Conservation (phyloP, 768 basidiomycete genomes). For the Harrya chromipes region DNA sequence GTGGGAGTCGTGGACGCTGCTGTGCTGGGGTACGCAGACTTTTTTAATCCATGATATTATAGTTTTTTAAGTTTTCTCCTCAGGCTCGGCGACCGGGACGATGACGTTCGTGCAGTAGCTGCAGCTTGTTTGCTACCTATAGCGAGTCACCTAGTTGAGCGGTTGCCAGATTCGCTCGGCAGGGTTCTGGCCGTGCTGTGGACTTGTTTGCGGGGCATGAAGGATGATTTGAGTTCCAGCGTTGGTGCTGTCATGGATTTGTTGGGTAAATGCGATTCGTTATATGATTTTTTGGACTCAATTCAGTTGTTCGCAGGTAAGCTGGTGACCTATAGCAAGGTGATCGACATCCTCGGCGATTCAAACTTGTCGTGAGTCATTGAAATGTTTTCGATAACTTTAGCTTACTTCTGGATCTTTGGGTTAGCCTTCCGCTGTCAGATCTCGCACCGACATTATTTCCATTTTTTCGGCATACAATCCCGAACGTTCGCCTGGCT, state of each 20-base stretch:
- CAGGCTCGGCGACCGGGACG: slow-evolving; percentile 87
- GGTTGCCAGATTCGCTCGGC: slow-evolving; percentile 67
- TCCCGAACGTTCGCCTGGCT: slow-evolving; percentile 86
- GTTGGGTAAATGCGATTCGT: slow-evolving; percentile 53
- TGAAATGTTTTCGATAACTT: not conserved
- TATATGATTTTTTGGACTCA: not conserved
- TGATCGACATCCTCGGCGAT: slow-evolving; percentile 72
- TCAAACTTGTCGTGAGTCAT: slow-evolving; percentile 64
- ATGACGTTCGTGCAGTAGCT: slow-evolving; percentile 94
- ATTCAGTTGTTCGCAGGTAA: slow-evolving; percentile 51
- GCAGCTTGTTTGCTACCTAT: slow-evolving; percentile 90
- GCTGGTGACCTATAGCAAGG: slow-evolving; percentile 73
- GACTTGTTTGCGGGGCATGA: slow-evolving; percentile 88
- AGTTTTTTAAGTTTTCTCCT: slow-evolving; percentile 9
- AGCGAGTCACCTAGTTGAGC: slow-evolving; percentile 73
- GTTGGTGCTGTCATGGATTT: slow-evolving; percentile 98
- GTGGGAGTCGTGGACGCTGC: slow-evolving; percentile 87
- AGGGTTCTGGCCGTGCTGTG: slow-evolving; percentile 82
- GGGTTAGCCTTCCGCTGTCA: slow-evolving; percentile 68
- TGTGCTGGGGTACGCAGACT: slow-evolving; percentile 66
- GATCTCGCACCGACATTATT: slow-evolving; percentile 83
- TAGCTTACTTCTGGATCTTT: slow-evolving; percentile 3
- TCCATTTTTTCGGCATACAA: slow-evolving; percentile 97
- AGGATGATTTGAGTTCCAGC: slow-evolving; percentile 95
- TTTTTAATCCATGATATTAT: not conserved